Evolutionary conservation across 164 flowering plant species (phyloP).

Genomic region (Euptelea pleiosperma): DNA sequence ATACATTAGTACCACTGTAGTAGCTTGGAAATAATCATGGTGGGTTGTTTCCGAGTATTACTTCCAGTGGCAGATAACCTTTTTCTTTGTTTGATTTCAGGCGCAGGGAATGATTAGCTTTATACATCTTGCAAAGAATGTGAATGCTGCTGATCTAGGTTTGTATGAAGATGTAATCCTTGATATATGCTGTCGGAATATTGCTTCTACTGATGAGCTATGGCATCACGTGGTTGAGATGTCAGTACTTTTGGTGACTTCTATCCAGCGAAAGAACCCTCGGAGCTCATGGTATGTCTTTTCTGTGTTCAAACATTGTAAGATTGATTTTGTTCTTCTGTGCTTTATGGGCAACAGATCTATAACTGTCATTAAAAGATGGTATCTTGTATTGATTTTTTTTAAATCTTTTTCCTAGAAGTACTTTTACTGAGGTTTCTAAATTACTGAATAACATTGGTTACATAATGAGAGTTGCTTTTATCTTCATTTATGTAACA

Average conservation of each 20-base stretch:
- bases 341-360: not conserved
- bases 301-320: not conserved
- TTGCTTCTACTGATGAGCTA: constrained; percentile 72
- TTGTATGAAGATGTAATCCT: constrained; percentile 77
- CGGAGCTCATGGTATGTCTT: constrained; percentile 75
- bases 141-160: constrained; percentile 58
- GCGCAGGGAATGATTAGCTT: constrained; percentile 83
- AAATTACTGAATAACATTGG: too few species aligned
- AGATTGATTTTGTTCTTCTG: too few species aligned
- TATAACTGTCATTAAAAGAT: too few species aligned
- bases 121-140: constrained; percentile 66
- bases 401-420: too few species aligned
- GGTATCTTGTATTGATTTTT: too few species aligned
- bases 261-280: constrained; percentile 57
- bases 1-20: too few species aligned
- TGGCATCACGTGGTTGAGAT: constrained; percentile 84
- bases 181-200: constrained; percentile 82
- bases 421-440: too few species aligned
- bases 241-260: constrained; percentile 67
- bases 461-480: too few species aligned
- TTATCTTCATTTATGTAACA: too few species aligned
- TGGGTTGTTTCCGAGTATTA: not conserved
- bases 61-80: not conserved
- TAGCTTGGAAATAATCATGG: not conserved
- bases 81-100: constrained; percentile 34